phyloP scores from a whole-genome alignment of 2,329 filamentous ascomycete species.

The Colletotrichum limetticola region DNA sequence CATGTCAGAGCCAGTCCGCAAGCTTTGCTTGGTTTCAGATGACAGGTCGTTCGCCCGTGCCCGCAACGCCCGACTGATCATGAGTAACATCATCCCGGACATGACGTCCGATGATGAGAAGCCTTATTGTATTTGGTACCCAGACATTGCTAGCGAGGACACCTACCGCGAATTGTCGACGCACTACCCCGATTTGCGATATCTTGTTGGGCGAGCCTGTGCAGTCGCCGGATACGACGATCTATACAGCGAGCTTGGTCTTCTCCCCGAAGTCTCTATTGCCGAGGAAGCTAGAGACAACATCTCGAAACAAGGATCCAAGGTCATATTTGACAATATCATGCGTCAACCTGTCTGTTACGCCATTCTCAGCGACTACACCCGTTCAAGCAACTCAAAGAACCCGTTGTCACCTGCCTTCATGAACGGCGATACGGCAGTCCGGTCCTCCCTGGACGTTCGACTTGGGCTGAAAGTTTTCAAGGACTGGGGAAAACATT shows the following conservation, averaged over 20 bases:
- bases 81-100: slow-evolving; percentile 47
- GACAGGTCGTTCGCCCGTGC: neutral
- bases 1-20: neutral
- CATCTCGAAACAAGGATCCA: slow-evolving; percentile 39
- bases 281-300: slow-evolving; percentile 50
- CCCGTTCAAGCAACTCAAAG: slow-evolving; percentile 32
- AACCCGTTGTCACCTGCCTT: slow-evolving; percentile 30
- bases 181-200: slow-evolving; percentile 46
- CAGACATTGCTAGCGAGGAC: slow-evolving; percentile 47
- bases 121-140: slow-evolving; percentile 56
- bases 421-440: slow-evolving; percentile 50
- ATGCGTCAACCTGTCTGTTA: slow-evolving; percentile 43
- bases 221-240: slow-evolving; percentile 49
- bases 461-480: slow-evolving; percentile 11
- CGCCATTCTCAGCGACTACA: slow-evolving; percentile 51
- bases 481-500: slow-evolving; percentile 9
- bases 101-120: slow-evolving; percentile 37
- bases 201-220: slow-evolving; percentile 53
- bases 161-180: slow-evolving; percentile 48
- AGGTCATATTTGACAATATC: slow-evolving; percentile 45
- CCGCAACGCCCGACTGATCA: slow-evolving; percentile 47
- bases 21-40: neutral
- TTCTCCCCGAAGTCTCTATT: slow-evolving; percentile 51
- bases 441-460: slow-evolving; percentile 34
- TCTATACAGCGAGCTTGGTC: slow-evolving; percentile 49